Percentiles rank a stretch among this genome's conserved stretches.
Evolutionary conservation across 495 filamentous ascomycete species (phyloP).

Genomic region (Aspergillus olivimuriae): DNA sequence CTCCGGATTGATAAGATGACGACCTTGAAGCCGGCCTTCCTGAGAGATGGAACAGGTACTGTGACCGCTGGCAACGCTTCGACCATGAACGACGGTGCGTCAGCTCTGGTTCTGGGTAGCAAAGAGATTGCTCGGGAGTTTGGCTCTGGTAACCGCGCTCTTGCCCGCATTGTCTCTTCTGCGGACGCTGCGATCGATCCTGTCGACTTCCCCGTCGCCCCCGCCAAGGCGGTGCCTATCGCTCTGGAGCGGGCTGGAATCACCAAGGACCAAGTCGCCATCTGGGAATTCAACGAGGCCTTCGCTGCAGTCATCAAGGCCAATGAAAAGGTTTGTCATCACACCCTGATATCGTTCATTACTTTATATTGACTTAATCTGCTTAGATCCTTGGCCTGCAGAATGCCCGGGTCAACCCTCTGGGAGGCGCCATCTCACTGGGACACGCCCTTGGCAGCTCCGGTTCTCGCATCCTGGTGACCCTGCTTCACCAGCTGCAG

Average conservation of each 20-base stretch:
- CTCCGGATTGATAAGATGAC: constrained; percentile 79
- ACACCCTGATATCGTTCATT: neutral
- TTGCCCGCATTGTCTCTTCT: constrained; percentile 76
- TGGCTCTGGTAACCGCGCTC: constrained; percentile 62
- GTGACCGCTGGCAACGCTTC: constrained; percentile 93
- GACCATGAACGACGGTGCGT: constrained; percentile 89
- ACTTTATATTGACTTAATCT: constrained; percentile 13
- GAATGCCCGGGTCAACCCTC: constrained; percentile 70
- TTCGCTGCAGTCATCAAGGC: constrained; percentile 96
- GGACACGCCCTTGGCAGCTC: constrained; percentile 94
- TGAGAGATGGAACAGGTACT: constrained; percentile 75
- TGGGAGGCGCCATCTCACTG: constrained; percentile 89
- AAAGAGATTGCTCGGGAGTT: constrained; percentile 69
- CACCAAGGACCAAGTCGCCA: constrained; percentile 75
- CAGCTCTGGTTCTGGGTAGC: constrained; percentile 79
- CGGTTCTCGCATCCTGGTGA: constrained; percentile 85
- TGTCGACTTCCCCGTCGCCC: constrained; percentile 92
- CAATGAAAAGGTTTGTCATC: constrained; percentile 66
- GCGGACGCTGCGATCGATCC: constrained; percentile 92
- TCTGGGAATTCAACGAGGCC: constrained; percentile 98
- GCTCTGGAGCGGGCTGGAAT: constrained; percentile 86
- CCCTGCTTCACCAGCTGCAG: constrained; percentile 82
- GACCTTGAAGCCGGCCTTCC: constrained; percentile 84
- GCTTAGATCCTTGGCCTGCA: constrained; percentile 70
- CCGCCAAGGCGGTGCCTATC: constrained; percentile 84